These are phyloP conservation scores for Globisporangium cylindrosporum DNA, from an alignment of 352 stramenopile species.

Conservation along the genomic window DNA sequence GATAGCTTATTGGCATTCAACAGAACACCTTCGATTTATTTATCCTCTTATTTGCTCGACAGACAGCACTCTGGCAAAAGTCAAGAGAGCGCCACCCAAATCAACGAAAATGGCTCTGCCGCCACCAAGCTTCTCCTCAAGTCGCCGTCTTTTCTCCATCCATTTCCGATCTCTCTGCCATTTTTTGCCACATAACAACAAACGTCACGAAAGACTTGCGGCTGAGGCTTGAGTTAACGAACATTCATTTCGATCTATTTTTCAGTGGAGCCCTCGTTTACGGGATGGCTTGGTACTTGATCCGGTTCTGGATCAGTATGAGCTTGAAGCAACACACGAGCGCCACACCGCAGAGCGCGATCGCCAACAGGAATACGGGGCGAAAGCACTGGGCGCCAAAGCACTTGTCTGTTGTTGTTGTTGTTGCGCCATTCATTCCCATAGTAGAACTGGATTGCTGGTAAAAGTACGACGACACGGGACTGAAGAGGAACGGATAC, in stretches of 20 bases:
- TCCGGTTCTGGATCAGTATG: constrained; percentile 27
- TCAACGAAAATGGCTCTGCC: neutral
- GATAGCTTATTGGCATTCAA: neutral
- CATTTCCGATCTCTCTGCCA: neutral
- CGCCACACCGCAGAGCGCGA: constrained; percentile 50
- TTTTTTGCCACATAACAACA: too few relatives aligned
- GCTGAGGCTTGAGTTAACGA: neutral
- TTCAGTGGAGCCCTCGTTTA: neutral
- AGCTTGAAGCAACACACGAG: constrained; percentile 51
- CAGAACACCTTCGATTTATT: neutral
- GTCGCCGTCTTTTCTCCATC: neutral
- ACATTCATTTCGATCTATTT: neutral
- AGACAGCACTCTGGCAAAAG: neutral
- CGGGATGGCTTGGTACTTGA: constrained; percentile 17
- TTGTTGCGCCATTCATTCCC: constrained; percentile 10
- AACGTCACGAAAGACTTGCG: neutral
- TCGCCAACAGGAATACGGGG: constrained; percentile 60
- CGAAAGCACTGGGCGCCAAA: constrained; percentile 57
- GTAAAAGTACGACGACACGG: constrained; percentile 75
- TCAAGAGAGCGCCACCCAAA: neutral
- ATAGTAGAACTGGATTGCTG: constrained; percentile 27
- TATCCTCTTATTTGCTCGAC: neutral
- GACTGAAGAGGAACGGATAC: constrained; percentile 76
- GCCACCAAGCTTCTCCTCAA: neutral
- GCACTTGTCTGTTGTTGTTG: constrained; percentile 39